Evolutionary conservation across 345 rosid genomes (phyloP).

Genomic region (Trapa bicornis): DNA sequence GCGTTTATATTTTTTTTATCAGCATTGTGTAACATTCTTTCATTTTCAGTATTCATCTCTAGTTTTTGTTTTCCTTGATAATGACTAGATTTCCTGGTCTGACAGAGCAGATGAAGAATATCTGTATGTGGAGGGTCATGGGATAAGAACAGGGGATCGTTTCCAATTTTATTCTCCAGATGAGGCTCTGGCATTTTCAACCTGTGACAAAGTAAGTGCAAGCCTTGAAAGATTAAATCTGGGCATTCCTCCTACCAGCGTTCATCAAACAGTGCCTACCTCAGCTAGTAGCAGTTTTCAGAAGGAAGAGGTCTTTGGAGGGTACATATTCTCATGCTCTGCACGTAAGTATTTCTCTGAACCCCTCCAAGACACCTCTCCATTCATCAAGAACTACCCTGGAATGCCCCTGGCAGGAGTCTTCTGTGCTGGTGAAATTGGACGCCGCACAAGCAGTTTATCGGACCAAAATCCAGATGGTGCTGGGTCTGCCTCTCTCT

Average conservation of each 20-base stretch:
- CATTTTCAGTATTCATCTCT: not conserved
- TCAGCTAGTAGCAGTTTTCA: not conserved
- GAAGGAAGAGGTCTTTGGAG: constrained; percentile 44
- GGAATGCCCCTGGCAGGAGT: constrained; percentile 47
- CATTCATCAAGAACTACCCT: constrained; percentile 57
- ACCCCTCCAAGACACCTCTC: constrained; percentile 34
- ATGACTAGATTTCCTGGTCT: not conserved
- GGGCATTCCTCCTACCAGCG: constrained; percentile 14
- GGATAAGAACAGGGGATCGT: constrained; percentile 52
- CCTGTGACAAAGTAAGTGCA: constrained; percentile 22
- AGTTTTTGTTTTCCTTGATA: not conserved
- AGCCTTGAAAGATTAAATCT: constrained; percentile 30
- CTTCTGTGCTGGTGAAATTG: constrained; percentile 59
- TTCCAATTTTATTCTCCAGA: constrained; percentile 54
- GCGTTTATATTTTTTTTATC: not conserved
- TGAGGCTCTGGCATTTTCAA: constrained; percentile 25
- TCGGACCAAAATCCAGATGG: constrained; percentile 11
- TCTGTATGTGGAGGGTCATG: constrained; percentile 42
- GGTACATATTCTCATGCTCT: constrained; percentile 44
- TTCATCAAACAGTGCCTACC: not conserved
- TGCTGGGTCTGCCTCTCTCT: constrained; percentile 15
- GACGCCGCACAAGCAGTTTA: constrained; percentile 24
- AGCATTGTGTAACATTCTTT: not conserved
- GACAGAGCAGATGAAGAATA: constrained; percentile 53
- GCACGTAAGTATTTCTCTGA: constrained; percentile 45